phyloP scores from a whole-genome alignment of 495 filamentous ascomycete genomes.

The Podospora conica region DNA sequence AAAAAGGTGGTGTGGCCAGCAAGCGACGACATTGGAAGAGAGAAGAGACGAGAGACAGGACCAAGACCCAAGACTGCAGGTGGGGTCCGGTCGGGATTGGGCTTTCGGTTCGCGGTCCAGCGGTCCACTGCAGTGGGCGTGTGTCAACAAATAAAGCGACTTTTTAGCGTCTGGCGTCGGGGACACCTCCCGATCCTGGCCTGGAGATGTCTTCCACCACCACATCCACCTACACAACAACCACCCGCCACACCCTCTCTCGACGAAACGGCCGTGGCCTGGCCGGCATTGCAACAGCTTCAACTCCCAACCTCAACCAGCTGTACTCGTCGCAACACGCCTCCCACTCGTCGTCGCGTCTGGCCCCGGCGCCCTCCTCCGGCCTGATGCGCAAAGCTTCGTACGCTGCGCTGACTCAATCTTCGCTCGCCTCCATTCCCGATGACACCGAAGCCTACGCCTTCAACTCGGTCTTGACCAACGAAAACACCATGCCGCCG shows the following conservation, averaged over 20 bases:
- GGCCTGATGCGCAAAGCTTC: conserved; percentile 59
- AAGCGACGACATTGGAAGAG: too few species aligned
- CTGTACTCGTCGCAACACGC: conserved; percentile 37
- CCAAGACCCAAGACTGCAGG: background rate
- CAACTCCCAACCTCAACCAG: conserved; percentile 52
- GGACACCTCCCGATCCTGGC: conserved; percentile 6
- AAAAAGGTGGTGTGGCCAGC: too few species aligned
- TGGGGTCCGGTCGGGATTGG: background rate
- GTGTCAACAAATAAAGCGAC: conserved; percentile 28
- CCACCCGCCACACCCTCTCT: conserved; percentile 64
- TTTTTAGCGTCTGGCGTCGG: conserved; percentile 2
- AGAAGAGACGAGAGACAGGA: background rate
- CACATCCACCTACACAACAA: conserved; percentile 62
- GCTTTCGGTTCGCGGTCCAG: too few species aligned
- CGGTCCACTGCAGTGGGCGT: conserved; percentile 7
- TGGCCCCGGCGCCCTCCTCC: conserved; percentile 30
- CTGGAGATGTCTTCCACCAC: conserved; percentile 31
- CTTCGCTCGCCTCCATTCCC: conserved; percentile 52
- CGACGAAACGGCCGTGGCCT: conserved; percentile 22
- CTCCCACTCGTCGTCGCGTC: conserved; percentile 28
- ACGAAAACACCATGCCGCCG: conserved; percentile 32
- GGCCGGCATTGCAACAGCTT: conserved; percentile 48
- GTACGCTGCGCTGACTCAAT: conserved; percentile 55
- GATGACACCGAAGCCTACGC: conserved; percentile 58
- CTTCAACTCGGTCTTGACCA: conserved; percentile 44